Evolutionary conservation across 805 yeast species (phyloP).

Genomic region (Yueomyces sinensis): DNA sequence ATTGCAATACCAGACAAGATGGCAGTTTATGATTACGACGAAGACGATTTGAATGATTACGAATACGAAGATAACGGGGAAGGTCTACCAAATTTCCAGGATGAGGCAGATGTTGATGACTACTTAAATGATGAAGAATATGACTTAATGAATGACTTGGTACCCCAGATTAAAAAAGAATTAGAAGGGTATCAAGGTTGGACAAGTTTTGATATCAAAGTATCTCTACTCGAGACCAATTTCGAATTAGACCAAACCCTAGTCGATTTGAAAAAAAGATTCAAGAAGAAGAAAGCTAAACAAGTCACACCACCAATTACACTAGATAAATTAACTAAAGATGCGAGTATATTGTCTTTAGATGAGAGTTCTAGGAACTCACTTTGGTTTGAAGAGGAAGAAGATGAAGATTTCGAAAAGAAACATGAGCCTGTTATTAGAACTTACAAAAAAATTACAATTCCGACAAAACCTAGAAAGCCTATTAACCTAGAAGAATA

Average conservation of each 20-base stretch:
- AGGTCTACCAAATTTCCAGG: slow-evolving; percentile 23
- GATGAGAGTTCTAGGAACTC: slow-evolving; percentile 10
- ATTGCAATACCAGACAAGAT: too few relatives aligned
- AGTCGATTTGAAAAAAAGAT: slow-evolving; percentile 23
- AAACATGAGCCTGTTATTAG: slow-evolving; percentile 11
- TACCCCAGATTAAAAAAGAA: slow-evolving; percentile 31
- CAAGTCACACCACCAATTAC: slow-evolving; percentile 2
- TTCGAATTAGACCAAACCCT: slow-evolving; percentile 35
- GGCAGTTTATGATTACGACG: slow-evolving; percentile 10
- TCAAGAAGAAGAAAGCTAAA: slow-evolving; percentile 16
- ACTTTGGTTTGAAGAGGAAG: slow-evolving; percentile 16
- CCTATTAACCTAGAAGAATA: slow-evolving; percentile 59
- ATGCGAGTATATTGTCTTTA: slow-evolving; percentile 7
- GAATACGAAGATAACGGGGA: too few relatives aligned
- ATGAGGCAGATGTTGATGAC: slow-evolving; percentile 28
- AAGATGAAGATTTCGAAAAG: slow-evolving; percentile 13
- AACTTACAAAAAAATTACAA: slow-evolving; percentile 16
- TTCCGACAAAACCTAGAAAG: slow-evolving; percentile 21
- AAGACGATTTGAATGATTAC: slow-evolving; percentile 16
- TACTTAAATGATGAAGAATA: slow-evolving; percentile 26
- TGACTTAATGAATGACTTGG: slow-evolving; percentile 29
- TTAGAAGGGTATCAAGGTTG: slow-evolving; percentile 31
- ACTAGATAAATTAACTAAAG: slow-evolving; percentile 19
- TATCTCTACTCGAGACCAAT: slow-evolving; percentile 38
- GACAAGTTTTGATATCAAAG: slow-evolving; percentile 33